Conservation (phyloP, 371 early-diverging fungal genomes). For the Mortierella sp. region DNA sequence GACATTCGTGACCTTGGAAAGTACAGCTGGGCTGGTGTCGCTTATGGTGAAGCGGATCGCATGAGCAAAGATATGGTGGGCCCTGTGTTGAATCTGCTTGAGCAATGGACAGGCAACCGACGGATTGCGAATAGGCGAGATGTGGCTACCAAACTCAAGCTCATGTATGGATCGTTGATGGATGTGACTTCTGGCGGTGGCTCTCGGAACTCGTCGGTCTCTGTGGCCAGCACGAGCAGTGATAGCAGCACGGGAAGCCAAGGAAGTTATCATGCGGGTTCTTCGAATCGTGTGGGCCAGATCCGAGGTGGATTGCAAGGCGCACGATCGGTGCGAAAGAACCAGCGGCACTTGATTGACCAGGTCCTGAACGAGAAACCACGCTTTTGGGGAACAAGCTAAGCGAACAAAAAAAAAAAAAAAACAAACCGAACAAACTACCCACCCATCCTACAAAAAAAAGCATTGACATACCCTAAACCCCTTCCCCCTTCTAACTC, state of each 20-base stretch:
- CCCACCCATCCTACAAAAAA: too few relatives aligned
- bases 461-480: too few relatives aligned
- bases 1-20: slow-evolving; percentile 46
- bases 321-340: slow-evolving; percentile 36
- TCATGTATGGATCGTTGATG: slow-evolving; percentile 45
- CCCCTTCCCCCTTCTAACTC: too few relatives aligned
- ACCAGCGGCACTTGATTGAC: slow-evolving; percentile 40
- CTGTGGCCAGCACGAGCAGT: slow-evolving; percentile 38
- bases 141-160: slow-evolving; percentile 46
- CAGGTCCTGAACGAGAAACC: slow-evolving; percentile 30
- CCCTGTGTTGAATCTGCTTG: slow-evolving; percentile 32
- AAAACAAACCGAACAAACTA: neutral
- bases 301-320: slow-evolving; percentile 7
- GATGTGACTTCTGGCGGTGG: slow-evolving; percentile 12
- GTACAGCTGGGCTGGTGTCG: slow-evolving; percentile 52
- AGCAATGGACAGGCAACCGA: slow-evolving; percentile 39
- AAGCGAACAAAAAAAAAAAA: too few relatives aligned
- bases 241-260: slow-evolving; percentile 25
- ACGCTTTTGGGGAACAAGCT: slow-evolving; percentile 15
- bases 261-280: neutral
- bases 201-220: slow-evolving; percentile 14
- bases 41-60: slow-evolving; percentile 45
- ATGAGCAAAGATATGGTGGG: slow-evolving; percentile 47
- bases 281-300: slow-evolving; percentile 4
- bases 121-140: slow-evolving; percentile 32